These are phyloP conservation scores for Pythium graminicola DNA, from an alignment of 352 stramenopile genomes.

Conservation along the genomic window DNA sequence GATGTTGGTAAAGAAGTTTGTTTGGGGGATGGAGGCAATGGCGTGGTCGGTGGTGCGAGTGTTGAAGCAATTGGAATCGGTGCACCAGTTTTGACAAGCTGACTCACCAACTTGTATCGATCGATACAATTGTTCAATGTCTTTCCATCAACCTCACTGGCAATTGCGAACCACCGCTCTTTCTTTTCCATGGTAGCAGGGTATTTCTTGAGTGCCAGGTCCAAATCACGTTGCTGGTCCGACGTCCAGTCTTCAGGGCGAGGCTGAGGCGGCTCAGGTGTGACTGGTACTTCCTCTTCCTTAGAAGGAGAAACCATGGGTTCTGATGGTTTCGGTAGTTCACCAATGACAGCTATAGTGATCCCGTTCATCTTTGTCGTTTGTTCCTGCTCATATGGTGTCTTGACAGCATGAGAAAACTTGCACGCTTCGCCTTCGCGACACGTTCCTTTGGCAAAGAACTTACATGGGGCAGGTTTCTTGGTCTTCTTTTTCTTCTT, in stretches of 20 bases:
- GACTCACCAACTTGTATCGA: conserved; percentile 60
- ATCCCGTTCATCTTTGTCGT: conserved; percentile 7
- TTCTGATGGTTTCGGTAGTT: background rate
- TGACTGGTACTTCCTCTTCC: background rate
- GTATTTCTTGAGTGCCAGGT: conserved; percentile 64
- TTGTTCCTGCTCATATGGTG: background rate
- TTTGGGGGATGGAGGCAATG: background rate
- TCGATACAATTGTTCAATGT: conserved; percentile 81
- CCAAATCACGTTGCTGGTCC: conserved; percentile 54
- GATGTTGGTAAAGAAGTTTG: background rate
- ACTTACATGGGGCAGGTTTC: conserved; percentile 31
- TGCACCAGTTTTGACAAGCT: conserved; percentile 33
- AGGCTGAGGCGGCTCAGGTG: background rate
- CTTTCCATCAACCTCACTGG: conserved; percentile 52
- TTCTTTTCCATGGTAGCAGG: conserved; percentile 69
- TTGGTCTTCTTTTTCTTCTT: conserved; percentile 14
- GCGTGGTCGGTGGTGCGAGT: background rate
- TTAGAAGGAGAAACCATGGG: background rate
- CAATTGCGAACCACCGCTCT: conserved; percentile 58
- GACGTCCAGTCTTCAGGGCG: conserved; percentile 41
- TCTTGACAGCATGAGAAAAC: conserved; percentile 26
- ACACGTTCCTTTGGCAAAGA: conserved; percentile 44
- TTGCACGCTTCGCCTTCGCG: conserved; percentile 54
- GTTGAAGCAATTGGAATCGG: conserved; percentile 10
- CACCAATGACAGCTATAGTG: conserved; percentile 17